phyloP scores from a whole-genome alignment of 768 basidiomycete species.

The Trichaptum fuscoviolaceum region DNA sequence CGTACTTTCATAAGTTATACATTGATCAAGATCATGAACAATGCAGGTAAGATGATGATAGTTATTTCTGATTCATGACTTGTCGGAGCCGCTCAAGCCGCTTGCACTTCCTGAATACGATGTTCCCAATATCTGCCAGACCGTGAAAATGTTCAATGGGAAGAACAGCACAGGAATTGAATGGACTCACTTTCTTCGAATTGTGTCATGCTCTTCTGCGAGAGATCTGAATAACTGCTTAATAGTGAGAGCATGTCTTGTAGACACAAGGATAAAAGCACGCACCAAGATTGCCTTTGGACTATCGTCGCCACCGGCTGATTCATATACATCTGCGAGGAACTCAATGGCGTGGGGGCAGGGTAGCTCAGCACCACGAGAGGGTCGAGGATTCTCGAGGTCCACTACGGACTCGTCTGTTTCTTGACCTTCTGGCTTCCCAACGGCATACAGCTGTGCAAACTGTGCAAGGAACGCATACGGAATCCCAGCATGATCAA shows the following conservation, averaged over 20 bases:
- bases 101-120: constrained; percentile 50
- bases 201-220: constrained; percentile 64
- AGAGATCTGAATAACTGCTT: constrained; percentile 65
- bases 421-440: constrained; percentile 18
- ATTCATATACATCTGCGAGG: constrained; percentile 70
- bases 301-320: constrained; percentile 43
- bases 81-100: neutral
- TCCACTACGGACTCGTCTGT: constrained; percentile 39
- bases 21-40: neutral
- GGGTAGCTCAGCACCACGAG: constrained; percentile 63
- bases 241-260: constrained; percentile 9
- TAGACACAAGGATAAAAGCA: constrained; percentile 21
- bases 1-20: neutral
- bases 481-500: constrained; percentile 56
- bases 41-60: neutral
- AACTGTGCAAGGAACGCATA: constrained; percentile 53
- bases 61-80: neutral
- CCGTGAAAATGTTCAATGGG: constrained; percentile 13
- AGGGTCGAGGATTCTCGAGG: constrained; percentile 69
- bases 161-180: constrained; percentile 10
- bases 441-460: constrained; percentile 55
- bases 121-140: constrained; percentile 68
- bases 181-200: constrained; percentile 64
- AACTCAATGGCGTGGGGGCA: constrained; percentile 80
- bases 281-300: constrained; percentile 32